Percentiles rank a stretch among this genome's conserved stretches.
Evolutionary conservation across 345 rosid species (phyloP).

Genomic region (Rhodomyrtus tomentosa): DNA sequence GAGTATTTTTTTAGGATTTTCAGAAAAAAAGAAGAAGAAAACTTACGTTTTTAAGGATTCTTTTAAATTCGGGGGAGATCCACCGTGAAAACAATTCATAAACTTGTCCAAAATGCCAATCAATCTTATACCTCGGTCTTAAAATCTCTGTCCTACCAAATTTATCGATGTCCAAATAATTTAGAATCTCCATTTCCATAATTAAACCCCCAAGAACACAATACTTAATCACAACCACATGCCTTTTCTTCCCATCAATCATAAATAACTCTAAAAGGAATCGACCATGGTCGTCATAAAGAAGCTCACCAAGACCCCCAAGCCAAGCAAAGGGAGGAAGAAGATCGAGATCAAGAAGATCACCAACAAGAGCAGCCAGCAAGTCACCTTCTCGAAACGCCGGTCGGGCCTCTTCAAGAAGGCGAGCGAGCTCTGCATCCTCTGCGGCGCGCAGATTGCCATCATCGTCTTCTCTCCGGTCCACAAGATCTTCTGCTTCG

Average conservation of each 20-base stretch:
- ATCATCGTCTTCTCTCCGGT: constrained; percentile 7
- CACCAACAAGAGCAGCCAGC: constrained; percentile 2
- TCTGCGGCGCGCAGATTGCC: constrained; percentile 4
- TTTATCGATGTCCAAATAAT: not conserved
- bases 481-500: constrained; percentile 6
- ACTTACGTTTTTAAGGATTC: too few species aligned
- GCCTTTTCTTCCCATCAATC: not conserved
- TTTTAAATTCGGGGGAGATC: not conserved
- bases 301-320: not conserved
- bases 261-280: not conserved
- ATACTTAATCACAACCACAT: not conserved
- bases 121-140: not conserved
- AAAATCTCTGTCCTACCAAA: not conserved
- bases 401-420: constrained; percentile 6
- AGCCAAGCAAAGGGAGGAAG: constrained; percentile 8
- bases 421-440: constrained; percentile 4
- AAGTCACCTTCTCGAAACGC: constrained; percentile 9
- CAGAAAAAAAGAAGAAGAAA: too few species aligned
- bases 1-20: not conserved
- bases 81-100: not conserved
- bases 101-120: not conserved
- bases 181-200: not conserved
- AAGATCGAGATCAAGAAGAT: constrained; percentile 9
- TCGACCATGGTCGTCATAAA: not conserved
- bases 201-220: not conserved